Evolutionary conservation across 2,329 filamentous ascomycete genomes (phyloP).

Genomic region (Cladophialophora carrionii): DNA sequence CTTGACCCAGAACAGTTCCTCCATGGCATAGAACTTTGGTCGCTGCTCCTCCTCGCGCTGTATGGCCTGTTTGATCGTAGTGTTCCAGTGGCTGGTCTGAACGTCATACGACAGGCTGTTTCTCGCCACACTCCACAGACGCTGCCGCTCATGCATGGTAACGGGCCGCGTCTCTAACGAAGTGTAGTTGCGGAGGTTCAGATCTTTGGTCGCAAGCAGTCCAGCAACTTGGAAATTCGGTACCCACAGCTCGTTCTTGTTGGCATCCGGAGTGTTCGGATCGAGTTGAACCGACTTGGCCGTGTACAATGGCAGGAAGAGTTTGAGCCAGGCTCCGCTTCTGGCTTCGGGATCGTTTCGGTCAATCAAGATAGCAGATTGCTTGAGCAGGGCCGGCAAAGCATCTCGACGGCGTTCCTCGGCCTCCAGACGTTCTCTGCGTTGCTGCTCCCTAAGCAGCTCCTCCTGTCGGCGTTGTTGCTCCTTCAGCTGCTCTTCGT

Average conservation of each 20-base stretch:
- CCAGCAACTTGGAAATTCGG: conserved; percentile 55
- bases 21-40: conserved; percentile 55
- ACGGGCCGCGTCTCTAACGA: conserved; percentile 48
- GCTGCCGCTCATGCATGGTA: conserved; percentile 49
- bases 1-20: conserved; percentile 57
- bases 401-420: conserved; percentile 53
- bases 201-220: conserved; percentile 54
- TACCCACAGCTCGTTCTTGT: conserved; percentile 53
- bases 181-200: conserved; percentile 53
- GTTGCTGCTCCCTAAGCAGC: conserved; percentile 46
- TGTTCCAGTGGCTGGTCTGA: conserved; percentile 44
- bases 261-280: conserved; percentile 43
- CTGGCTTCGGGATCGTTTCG: conserved; percentile 49
- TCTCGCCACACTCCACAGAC: conserved; percentile 54
- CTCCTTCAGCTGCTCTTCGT: conserved; percentile 49
- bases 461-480: conserved; percentile 47
- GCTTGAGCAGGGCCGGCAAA: conserved; percentile 51
- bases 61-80: conserved; percentile 47
- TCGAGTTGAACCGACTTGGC: conserved; percentile 51
- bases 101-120: conserved; percentile 51
- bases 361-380: conserved; percentile 51
- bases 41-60: conserved; percentile 49
- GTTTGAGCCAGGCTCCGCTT: conserved; percentile 49
- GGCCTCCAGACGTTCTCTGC: conserved; percentile 49
- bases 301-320: conserved; percentile 53